Percentiles rank a stretch among this genome's conserved stretches.
These are phyloP conservation scores for Alternaria arborescens DNA, from an alignment of 2,329 filamentous ascomycete species.

Conservation along the genomic window DNA sequence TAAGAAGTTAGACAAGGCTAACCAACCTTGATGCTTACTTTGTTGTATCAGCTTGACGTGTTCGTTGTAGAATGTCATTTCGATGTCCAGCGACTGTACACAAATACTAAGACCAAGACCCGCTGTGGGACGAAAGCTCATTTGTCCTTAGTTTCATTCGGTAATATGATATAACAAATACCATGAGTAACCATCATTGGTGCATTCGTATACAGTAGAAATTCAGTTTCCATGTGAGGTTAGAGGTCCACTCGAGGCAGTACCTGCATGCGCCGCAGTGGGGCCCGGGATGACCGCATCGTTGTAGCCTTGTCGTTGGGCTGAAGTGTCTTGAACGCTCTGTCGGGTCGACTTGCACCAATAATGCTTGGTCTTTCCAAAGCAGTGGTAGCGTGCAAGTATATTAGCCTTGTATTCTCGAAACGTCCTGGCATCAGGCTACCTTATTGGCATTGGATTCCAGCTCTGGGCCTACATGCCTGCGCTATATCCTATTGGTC, in stretches of 20 bases:
- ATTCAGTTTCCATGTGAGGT: background rate
- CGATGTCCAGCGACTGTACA: background rate
- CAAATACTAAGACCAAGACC: background rate
- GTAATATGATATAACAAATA: background rate
- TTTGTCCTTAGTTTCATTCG: background rate
- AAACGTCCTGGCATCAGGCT: constrained; percentile 17
- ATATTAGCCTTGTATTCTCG: constrained; percentile 38
- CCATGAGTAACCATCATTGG: background rate
- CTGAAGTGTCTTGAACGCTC: constrained; percentile 23
- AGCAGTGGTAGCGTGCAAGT: constrained; percentile 18
- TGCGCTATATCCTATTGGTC: background rate
- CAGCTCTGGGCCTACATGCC: background rate
- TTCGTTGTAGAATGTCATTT: background rate
- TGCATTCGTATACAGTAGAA: background rate
- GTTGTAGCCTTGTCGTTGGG: constrained; percentile 26
- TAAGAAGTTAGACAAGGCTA: background rate
- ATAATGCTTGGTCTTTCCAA: constrained; percentile 17
- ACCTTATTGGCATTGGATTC: constrained; percentile 16
- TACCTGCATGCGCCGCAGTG: constrained; percentile 33
- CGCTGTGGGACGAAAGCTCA: background rate
- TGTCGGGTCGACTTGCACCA: constrained; percentile 6
- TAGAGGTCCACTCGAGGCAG: background rate
- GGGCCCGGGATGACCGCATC: constrained; percentile 33
- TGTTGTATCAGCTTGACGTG: background rate
- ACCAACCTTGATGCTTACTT: background rate